Evolutionary conservation across 768 basidiomycete genomes (phyloP).

Genomic region (Calocera cornea): DNA sequence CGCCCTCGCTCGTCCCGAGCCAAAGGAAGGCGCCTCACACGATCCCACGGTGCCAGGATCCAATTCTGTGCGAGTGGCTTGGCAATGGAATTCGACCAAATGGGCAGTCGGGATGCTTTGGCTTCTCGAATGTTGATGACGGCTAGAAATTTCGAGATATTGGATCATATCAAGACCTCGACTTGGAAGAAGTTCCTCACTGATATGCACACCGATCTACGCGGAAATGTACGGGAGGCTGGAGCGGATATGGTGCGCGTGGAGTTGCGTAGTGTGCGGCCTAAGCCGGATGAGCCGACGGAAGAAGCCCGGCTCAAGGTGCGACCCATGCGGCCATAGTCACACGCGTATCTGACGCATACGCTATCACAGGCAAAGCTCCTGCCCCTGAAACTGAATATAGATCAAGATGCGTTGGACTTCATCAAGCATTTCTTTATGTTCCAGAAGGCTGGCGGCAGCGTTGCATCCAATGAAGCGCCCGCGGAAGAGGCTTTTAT

Average conservation of each 20-base stretch:
- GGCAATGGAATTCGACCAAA: slow-evolving; percentile 53
- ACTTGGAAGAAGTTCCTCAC: slow-evolving; percentile 98
- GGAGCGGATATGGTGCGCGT: slow-evolving; percentile 88
- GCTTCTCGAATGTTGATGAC: slow-evolving; percentile 56
- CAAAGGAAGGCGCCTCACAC: slow-evolving; percentile 30
- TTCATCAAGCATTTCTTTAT: slow-evolving; percentile 94
- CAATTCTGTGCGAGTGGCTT: slow-evolving; percentile 64
- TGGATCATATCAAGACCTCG: slow-evolving; percentile 95
- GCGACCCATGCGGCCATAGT: slow-evolving; percentile 22
- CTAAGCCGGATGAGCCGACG: slow-evolving; percentile 48
- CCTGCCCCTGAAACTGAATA: slow-evolving; percentile 77
- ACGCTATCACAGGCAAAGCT: slow-evolving; percentile 56
- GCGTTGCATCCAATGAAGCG: slow-evolving; percentile 26
- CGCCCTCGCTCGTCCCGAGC: slow-evolving; percentile 25
- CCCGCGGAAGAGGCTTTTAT: slow-evolving; percentile 47
- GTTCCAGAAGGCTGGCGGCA: slow-evolving; percentile 53
- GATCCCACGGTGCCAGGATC: slow-evolving; percentile 68
- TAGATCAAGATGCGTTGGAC: slow-evolving; percentile 97
- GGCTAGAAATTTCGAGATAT: slow-evolving; percentile 66
- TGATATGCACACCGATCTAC: slow-evolving; percentile 65
- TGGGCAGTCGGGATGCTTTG: slow-evolving; percentile 38
- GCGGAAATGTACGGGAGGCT: slow-evolving; percentile 79
- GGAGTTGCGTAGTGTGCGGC: slow-evolving; percentile 61
- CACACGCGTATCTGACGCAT: background rate
- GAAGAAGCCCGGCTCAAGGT: slow-evolving; percentile 73